These are phyloP conservation scores for Mycotypha africana DNA, from an alignment of 371 early-diverging fungal genomes.

Conservation along the genomic window DNA sequence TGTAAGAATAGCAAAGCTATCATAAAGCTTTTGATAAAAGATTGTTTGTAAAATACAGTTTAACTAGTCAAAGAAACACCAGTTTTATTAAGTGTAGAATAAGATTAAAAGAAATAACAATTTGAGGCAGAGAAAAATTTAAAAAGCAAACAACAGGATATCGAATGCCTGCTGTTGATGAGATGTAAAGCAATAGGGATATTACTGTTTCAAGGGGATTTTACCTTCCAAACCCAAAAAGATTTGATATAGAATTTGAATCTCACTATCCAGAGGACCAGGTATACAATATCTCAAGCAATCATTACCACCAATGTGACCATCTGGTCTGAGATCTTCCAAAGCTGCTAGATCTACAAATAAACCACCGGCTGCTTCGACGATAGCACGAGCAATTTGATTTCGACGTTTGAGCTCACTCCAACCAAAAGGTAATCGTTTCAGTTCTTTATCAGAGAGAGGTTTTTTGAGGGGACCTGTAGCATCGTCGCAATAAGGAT, in stretches of 20 bases:
- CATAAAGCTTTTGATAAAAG: too few relatives aligned
- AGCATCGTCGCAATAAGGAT: conserved; percentile 42
- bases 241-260: conserved; percentile 44
- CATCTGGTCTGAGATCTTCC: conserved; percentile 50
- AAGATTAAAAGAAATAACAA: too few relatives aligned
- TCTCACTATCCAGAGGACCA: conserved; percentile 55
- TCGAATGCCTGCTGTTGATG: too few relatives aligned
- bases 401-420: conserved; percentile 52
- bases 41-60: too few relatives aligned
- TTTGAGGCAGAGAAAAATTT: too few relatives aligned
- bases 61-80: too few relatives aligned
- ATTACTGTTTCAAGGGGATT: too few relatives aligned
- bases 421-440: conserved; percentile 45
- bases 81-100: too few relatives aligned
- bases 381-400: conserved; percentile 47
- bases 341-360: conserved; percentile 51
- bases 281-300: conserved; percentile 64
- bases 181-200: too few relatives aligned
- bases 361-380: conserved; percentile 55
- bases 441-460: conserved; percentile 28
- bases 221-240: conserved; percentile 23
- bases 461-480: conserved; percentile 25
- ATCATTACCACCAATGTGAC: conserved; percentile 55
- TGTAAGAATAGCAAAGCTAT: too few relatives aligned
- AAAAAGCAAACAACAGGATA: too few relatives aligned